These are phyloP conservation scores for Alternaria burnsii DNA, from an alignment of 2,329 filamentous ascomycete species.

Conservation along the genomic window DNA sequence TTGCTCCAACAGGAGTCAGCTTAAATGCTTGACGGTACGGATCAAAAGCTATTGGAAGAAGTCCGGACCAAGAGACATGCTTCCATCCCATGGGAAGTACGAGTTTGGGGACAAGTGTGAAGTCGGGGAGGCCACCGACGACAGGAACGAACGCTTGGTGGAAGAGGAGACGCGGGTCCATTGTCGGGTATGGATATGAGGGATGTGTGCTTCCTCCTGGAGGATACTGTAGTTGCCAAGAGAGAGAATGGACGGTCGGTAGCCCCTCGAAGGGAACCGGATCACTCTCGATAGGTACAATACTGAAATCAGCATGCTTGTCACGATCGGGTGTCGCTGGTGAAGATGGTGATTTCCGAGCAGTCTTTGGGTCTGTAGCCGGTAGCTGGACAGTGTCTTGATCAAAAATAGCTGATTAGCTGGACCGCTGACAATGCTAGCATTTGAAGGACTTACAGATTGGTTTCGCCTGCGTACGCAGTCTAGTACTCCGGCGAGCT, in stretches of 20 bases:
- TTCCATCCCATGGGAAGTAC: slow-evolving; percentile 23
- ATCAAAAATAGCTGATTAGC: neutral
- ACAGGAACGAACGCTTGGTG: slow-evolving; percentile 19
- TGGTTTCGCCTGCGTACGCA: neutral
- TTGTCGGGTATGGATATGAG: slow-evolving; percentile 23
- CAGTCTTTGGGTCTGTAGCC: neutral
- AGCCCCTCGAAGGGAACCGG: slow-evolving; percentile 5
- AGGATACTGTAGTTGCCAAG: slow-evolving; percentile 29
- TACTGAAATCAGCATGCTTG: neutral
- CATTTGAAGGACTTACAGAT: neutral
- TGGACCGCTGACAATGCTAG: fast-evolving
- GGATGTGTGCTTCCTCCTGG: slow-evolving; percentile 30
- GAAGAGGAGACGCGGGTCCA: slow-evolving; percentile 27
- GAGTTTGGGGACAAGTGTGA: slow-evolving; percentile 7
- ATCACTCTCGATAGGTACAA: slow-evolving; percentile 8
- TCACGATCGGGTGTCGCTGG: neutral
- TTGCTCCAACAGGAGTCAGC: slow-evolving; percentile 27
- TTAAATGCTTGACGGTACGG: slow-evolving; percentile 30
- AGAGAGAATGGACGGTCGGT: slow-evolving; percentile 7
- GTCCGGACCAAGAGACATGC: slow-evolving; percentile 25
- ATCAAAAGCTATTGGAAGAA: slow-evolving; percentile 30
- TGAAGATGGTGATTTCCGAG: neutral
- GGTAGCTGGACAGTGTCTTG: neutral
- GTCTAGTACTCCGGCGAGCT: slow-evolving; percentile 13
- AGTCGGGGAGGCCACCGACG: slow-evolving; percentile 23